Conservation (phyloP, 495 filamentous ascomycete species). For the Aspergillus ostianus region DNA sequence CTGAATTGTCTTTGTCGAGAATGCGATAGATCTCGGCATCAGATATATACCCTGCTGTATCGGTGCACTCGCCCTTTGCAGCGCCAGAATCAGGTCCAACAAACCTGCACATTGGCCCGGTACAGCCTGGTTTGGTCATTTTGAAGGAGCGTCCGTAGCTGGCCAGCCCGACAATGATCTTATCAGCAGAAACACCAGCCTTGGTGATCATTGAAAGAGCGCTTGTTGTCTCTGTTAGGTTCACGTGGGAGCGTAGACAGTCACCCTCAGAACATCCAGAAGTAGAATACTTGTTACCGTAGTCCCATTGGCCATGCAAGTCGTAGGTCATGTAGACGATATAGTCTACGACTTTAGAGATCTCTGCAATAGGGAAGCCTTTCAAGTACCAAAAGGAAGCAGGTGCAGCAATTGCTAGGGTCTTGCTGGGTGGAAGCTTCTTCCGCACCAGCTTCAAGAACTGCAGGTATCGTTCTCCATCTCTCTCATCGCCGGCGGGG, state of each 20-base stretch:
- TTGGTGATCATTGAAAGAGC: slow-evolving; percentile 52
- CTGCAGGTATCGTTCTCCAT: neutral
- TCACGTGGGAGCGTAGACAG: slow-evolving; percentile 31
- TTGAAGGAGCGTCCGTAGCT: slow-evolving; percentile 42
- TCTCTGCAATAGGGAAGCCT: slow-evolving; percentile 24
- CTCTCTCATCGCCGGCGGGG: slow-evolving; percentile 25
- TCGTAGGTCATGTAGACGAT: slow-evolving; percentile 41
- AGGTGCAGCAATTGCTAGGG: slow-evolving; percentile 22
- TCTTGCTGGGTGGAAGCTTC: slow-evolving; percentile 1
- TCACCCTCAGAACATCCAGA: slow-evolving; percentile 1
- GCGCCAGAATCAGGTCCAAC: slow-evolving; percentile 28
- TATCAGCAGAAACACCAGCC: slow-evolving; percentile 39
- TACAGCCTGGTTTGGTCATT: slow-evolving; percentile 30
- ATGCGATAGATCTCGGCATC: slow-evolving; percentile 19
- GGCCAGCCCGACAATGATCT: slow-evolving; percentile 38
- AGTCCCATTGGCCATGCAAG: slow-evolving; percentile 37
- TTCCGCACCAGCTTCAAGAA: slow-evolving; percentile 15
- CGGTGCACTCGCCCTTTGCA: slow-evolving; percentile 31
- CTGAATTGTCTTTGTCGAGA: neutral
- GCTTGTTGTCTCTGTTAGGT: slow-evolving; percentile 45
- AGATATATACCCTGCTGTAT: slow-evolving; percentile 28
- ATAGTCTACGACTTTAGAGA: neutral
- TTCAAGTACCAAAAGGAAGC: slow-evolving; percentile 38
- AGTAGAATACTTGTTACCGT: slow-evolving; percentile 14
- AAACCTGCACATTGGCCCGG: slow-evolving; percentile 25